Evolutionary conservation across 169 alveolate species (phyloP).

Genomic region (Plasmodium chabaudi): DNA sequence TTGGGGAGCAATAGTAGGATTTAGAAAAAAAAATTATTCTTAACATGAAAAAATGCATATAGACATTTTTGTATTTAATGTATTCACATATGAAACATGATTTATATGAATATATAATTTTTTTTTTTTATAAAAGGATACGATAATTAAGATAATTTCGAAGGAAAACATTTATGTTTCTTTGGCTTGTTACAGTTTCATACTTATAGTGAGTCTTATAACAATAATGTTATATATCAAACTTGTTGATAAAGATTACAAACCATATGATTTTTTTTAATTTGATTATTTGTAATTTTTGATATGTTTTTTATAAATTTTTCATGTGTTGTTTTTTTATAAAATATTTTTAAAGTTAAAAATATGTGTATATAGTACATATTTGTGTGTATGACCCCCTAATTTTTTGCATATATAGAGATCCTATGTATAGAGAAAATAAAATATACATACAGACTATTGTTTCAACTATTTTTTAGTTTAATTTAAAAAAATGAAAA

Average conservation of each 20-base stretch:
- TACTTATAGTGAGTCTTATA: constrained; percentile 11
- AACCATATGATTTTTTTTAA: constrained; percentile 67
- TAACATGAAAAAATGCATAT: background rate
- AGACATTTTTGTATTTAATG: background rate
- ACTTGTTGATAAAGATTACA: constrained; percentile 47
- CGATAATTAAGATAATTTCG: constrained; percentile 50
- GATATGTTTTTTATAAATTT: constrained; percentile 5
- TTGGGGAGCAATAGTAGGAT: constrained; percentile 67
- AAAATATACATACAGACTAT: background rate
- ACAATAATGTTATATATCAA: constrained; percentile 15
- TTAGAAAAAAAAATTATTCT: background rate
- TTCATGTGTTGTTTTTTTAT: background rate
- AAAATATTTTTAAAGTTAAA: background rate
- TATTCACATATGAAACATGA: background rate
- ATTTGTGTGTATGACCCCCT: no score
- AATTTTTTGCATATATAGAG: no score
- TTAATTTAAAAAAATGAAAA: no score
- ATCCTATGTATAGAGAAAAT: no score
- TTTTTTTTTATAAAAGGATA: constrained; percentile 43
- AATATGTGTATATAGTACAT: background rate
- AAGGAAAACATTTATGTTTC: constrained; percentile 29
- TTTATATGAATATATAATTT: background rate
- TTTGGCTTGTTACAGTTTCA: constrained; percentile 26
- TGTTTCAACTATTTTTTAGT: no score
- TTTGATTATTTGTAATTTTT: background rate